Conservation (phyloP, 2,329 filamentous ascomycete genomes). For the Gaeumannomyces sp. region DNA sequence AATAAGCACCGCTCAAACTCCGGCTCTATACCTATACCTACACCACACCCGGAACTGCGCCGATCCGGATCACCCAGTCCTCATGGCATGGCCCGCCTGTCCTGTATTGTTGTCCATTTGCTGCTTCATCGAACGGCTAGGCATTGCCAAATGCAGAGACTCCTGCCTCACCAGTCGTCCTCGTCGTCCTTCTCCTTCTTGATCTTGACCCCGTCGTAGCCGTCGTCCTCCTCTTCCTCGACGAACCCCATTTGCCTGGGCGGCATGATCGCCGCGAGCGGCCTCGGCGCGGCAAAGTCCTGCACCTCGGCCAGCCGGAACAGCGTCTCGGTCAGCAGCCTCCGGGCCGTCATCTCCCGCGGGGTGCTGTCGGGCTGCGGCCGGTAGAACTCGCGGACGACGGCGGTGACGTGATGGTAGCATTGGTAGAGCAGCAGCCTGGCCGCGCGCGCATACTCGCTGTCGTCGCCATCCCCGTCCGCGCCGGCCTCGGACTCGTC, state of each 20-base stretch:
- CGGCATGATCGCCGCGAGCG: constrained; percentile 35
- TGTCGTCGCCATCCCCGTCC: constrained; percentile 24
- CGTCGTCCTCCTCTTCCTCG: no score
- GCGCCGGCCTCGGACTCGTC: constrained; percentile 7
- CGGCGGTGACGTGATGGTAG: constrained; percentile 46
- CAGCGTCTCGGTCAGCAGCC: constrained; percentile 33
- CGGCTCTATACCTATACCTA: no score
- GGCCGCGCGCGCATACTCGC: constrained; percentile 30
- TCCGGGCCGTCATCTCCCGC: constrained; percentile 46
- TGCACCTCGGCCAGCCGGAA: constrained; percentile 12
- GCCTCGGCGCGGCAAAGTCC: constrained; percentile 24
- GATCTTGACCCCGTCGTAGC: no score
- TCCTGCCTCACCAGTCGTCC: no score
- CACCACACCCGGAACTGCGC: no score
- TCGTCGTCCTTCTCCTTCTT: no score
- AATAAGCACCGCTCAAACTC: no score
- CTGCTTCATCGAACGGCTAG: no score
- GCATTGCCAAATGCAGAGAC: no score
- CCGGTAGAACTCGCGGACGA: constrained; percentile 51
- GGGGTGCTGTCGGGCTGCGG: constrained; percentile 40
- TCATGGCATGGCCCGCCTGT: no score
- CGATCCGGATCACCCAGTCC: no score
- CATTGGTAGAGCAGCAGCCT: constrained; percentile 51
- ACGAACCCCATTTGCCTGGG: constrained; percentile 22
- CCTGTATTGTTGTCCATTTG: no score